Evolutionary conservation across 2,329 filamentous ascomycete genomes (phyloP).

Genomic region (Colletotrichum horii): DNA sequence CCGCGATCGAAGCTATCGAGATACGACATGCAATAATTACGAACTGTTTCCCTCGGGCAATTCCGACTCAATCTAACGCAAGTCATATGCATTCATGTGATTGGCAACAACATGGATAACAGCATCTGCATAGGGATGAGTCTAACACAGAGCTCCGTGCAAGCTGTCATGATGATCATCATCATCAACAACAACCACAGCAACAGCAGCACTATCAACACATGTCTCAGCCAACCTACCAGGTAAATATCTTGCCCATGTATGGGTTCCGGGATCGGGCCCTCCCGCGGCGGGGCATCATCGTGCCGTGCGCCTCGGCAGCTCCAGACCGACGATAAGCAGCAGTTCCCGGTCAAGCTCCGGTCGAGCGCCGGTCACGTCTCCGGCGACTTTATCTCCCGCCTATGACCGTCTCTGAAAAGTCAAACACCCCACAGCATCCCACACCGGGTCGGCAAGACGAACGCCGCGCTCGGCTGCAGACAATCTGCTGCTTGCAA

Average conservation of each 20-base stretch:
- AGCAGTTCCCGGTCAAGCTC: conserved; percentile 5
- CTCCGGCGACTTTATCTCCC: background rate
- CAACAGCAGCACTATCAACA: background rate
- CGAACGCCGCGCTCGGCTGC: conserved; percentile 16
- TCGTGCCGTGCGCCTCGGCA: background rate
- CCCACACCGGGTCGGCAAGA: conserved; percentile 6
- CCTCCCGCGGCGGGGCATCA: conserved; percentile 5
- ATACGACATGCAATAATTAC: background rate
- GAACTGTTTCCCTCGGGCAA: background rate
- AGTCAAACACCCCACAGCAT: background rate
- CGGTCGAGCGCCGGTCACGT: background rate
- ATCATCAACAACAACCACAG: background rate
- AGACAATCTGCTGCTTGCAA: background rate
- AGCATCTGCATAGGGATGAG: too few species aligned
- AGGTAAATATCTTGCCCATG: background rate
- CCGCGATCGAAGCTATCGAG: background rate
- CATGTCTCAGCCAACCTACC: background rate
- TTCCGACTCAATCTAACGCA: background rate
- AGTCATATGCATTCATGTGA: background rate
- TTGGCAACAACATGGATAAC: background rate
- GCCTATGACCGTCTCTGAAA: background rate
- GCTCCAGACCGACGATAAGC: conserved; percentile 3
- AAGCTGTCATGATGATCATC: background rate
- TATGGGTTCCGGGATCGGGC: background rate
- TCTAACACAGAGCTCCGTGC: background rate